These are phyloP conservation scores for Pittosporum tobira DNA, from an alignment of 129 eudicot species.

Conservation along the genomic window DNA sequence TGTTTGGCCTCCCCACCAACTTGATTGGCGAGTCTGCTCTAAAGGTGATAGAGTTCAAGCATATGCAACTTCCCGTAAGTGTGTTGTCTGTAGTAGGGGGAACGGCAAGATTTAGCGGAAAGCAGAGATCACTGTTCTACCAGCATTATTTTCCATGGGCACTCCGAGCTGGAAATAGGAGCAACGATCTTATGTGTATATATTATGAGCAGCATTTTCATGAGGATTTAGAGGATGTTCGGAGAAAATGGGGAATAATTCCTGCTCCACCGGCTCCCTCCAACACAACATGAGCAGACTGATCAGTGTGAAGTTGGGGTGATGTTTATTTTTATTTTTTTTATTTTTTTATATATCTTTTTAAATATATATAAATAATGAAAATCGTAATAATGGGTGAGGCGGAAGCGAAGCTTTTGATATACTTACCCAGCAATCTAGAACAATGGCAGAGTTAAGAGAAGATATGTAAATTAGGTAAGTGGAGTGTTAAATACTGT, in stretches of 20 bases:
- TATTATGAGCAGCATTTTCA: conserved; percentile 59
- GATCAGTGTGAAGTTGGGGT: too few species aligned
- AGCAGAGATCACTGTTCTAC: conserved; percentile 58
- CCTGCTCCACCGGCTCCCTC: conserved; percentile 43
- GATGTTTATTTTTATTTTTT: too few species aligned
- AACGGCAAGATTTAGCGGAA: conserved; percentile 62
- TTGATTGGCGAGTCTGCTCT: conserved; percentile 82
- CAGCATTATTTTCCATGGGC: conserved; percentile 83
- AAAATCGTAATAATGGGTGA: too few species aligned
- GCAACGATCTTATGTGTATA: conserved; percentile 60
- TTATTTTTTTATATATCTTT: too few species aligned
- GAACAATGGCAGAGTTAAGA: conserved; percentile 5
- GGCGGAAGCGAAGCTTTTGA: too few species aligned
- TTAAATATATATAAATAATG: too few species aligned
- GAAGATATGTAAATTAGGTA: too few species aligned
- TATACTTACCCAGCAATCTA: too few species aligned
- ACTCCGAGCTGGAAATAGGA: conserved; percentile 44
- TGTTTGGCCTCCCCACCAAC: conserved; percentile 81
- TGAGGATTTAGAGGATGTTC: conserved; percentile 60
- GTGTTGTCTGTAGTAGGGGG: conserved; percentile 82
- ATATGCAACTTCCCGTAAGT: conserved; percentile 90
- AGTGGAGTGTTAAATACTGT: too few species aligned
- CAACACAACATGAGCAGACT: too few species aligned
- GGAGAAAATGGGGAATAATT: conserved; percentile 57
- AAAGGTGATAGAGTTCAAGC: conserved; percentile 88